Evolutionary conservation across 129 eudicot genomes (phyloP).

Genomic region (Saposhnikovia divaricata): DNA sequence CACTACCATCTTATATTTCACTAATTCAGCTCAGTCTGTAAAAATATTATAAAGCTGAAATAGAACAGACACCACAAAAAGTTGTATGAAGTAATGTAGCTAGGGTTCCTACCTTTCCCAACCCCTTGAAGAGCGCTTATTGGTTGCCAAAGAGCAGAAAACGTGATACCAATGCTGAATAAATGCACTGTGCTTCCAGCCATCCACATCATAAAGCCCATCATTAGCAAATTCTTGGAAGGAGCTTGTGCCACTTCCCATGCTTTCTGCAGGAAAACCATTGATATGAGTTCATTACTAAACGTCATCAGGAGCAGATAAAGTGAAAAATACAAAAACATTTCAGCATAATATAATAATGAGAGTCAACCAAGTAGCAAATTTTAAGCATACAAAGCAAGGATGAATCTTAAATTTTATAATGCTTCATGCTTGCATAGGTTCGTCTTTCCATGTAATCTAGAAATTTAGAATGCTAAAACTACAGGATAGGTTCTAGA

Average conservation of each 20-base stretch:
- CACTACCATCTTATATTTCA: not conserved
- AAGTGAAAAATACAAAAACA: not conserved
- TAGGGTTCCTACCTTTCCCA: constrained; percentile 43
- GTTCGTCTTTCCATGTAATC: not conserved
- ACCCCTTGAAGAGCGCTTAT: constrained; percentile 86
- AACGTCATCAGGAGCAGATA: not conserved
- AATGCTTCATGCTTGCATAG: not conserved
- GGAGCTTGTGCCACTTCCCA: constrained; percentile 99
- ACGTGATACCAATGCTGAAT: constrained; percentile 87
- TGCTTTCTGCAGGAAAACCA: constrained; percentile 51
- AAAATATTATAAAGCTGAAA: not conserved
- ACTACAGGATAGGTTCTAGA: not conserved
- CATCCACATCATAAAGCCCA: constrained; percentile 99
- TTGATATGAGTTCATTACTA: not conserved
- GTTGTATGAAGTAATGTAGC: not conserved
- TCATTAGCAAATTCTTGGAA: constrained; percentile 68
- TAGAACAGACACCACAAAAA: not conserved
- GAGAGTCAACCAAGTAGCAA: not conserved
- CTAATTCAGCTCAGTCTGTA: not conserved
- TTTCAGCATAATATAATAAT: not conserved
- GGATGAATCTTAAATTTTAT: not conserved
- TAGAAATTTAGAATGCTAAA: not conserved
- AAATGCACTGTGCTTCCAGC: constrained; percentile 94
- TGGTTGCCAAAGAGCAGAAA: constrained; percentile 96
- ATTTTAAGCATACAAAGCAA: not conserved